Percentiles rank a stretch among this genome's conserved stretches.
Conservation (phyloP, 345 rosid genomes). For the Populus euphratica region DNA sequence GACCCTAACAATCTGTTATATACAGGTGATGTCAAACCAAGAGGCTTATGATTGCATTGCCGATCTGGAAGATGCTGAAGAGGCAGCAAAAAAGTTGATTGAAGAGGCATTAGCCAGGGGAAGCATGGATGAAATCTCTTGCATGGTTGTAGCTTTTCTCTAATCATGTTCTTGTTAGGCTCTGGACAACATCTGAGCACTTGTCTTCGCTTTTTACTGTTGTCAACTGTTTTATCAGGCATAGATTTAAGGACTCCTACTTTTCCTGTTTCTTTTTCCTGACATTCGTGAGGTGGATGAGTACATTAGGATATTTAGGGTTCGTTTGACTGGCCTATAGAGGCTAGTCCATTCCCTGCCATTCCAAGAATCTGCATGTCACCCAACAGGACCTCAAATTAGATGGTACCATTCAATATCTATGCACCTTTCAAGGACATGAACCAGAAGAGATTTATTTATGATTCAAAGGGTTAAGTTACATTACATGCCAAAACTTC, state of each 20-base stretch:
- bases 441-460: neutral
- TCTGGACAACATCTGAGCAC: neutral
- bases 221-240: neutral
- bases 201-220: neutral
- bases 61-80: conserved; percentile 23
- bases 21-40: conserved; percentile 48
- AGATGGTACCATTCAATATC: neutral
- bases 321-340: no score
- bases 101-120: conserved; percentile 34
- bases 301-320: neutral
- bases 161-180: neutral
- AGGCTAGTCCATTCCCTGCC: no score
- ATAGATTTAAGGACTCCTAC: neutral
- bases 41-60: conserved; percentile 32
- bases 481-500: neutral
- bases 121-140: conserved; percentile 44
- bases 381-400: neutral
- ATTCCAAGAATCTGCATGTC: no score
- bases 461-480: neutral
- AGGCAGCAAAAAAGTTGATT: conserved; percentile 30
- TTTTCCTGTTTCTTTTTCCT: neutral
- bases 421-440: neutral
- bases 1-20: neutral
- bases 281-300: neutral
- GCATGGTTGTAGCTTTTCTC: conserved; percentile 30